Base-by-base conservation (phyloP, 345 rosid species). In the Gossypium bickii region DNA sequence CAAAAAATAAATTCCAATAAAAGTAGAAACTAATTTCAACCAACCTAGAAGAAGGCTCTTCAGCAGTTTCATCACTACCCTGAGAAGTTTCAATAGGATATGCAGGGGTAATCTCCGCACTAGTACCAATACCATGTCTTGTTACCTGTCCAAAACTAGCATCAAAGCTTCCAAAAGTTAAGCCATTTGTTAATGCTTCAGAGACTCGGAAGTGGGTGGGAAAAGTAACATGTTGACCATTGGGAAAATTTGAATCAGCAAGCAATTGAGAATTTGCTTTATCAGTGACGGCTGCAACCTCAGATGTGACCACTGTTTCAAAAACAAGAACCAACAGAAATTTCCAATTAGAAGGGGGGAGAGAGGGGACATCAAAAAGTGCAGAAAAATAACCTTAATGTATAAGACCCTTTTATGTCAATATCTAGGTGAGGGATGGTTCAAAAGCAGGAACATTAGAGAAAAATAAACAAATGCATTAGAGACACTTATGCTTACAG, bases 141-240 rank as follows among this genome's bases (percentile, higher is more conserved):
- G 78, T 71, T 72, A 72, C 83, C 66, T 60, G 62, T 52, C 78
- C 87, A 77, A 86, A 77, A 78, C 63, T 73, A 73, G 86, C 71
- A 79, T 80, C 92, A 75, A 94, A 90, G 82, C 96, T 94, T 82
- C 98, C 98, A 87, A 94, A 94, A 70, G 87, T 87, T 77, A 92
- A 82, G 43, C 93, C 92, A 82, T 82, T 89, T 76, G 41, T 34
- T 34, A 34, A 34, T 34, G 41, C 41, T 34, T 89, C 86, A 24
- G 92, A 83, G 48, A 83, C 92, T 78, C 87, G 85, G 78, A 92
- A 88, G 86, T 90, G 97, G 78, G 82, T 78, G 1, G 97, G 97
- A 75, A 94, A 94, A 63, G 87, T 92, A 29, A 94, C 97, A 62
- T 87, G 91, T 25, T 83, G 87, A 65, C 86, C 85, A 75, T 80